phyloP scores from a whole-genome alignment of 2,329 filamentous ascomycete species.

The Colletotrichum incanum region DNA sequence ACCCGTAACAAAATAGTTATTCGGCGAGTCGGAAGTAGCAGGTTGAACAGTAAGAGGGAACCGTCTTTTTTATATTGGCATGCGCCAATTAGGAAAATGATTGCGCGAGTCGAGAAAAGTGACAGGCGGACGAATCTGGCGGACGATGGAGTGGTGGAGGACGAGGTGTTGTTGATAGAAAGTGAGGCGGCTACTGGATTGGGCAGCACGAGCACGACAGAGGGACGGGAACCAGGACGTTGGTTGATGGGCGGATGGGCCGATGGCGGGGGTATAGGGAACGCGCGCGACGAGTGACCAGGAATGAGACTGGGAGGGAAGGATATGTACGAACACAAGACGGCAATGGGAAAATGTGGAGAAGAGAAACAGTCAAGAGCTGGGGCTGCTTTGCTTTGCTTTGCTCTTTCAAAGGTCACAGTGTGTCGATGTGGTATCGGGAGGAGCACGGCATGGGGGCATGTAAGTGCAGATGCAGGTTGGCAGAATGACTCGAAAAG shows the following conservation, averaged over 20 bases:
- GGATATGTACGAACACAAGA: conserved; percentile 5
- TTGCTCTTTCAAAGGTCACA: conserved; percentile 7
- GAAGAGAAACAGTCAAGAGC: conserved; percentile 14
- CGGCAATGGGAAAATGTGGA: conserved; percentile 28
- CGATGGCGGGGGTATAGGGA: conserved; percentile 30
- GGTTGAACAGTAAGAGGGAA: background rate
- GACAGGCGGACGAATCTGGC: conserved; percentile 30
- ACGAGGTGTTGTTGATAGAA: conserved; percentile 42
- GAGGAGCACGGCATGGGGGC: conserved; percentile 3
- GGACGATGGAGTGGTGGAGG: conserved; percentile 31
- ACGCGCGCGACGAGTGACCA: conserved; percentile 9
- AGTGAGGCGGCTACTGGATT: conserved; percentile 43
- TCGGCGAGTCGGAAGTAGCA: background rate
- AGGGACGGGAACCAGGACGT: conserved; percentile 14
- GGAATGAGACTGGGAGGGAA: background rate
- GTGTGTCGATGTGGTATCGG: conserved; percentile 17
- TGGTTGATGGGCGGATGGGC: conserved; percentile 23
- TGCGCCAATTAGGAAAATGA: background rate
- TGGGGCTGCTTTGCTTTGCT: conserved; percentile 8
- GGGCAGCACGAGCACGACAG: conserved; percentile 34
- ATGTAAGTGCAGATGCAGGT: conserved; percentile 22
- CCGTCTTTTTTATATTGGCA: conserved; percentile 24
- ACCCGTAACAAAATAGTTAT: conserved; percentile 28
- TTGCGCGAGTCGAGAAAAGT: conserved; percentile 15
- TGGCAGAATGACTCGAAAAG: conserved; percentile 30